Evolutionary conservation across 345 rosid species (phyloP).

Genomic region (Chamaenerion angustifolium): DNA sequence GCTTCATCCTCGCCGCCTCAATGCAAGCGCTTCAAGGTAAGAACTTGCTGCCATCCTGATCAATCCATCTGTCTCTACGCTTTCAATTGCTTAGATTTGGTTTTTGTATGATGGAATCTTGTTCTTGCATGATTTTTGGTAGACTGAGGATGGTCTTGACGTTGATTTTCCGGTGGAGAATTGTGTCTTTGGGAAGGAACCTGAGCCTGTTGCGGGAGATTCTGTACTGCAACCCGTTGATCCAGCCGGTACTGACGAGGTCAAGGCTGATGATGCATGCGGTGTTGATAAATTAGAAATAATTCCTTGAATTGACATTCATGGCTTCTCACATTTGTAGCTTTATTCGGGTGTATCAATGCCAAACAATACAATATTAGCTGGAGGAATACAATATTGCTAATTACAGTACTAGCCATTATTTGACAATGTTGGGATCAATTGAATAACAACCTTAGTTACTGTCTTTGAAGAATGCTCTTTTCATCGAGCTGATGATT

Average conservation of each 20-base stretch:
- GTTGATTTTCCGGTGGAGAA: constrained; percentile 13
- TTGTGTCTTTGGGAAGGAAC: constrained; percentile 25
- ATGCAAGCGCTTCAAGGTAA: constrained; percentile 65
- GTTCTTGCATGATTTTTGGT: no score
- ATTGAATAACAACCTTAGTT: no score
- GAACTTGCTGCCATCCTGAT: constrained; percentile 1
- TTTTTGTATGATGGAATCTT: neutral
- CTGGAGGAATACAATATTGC: no score
- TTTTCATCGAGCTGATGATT: neutral
- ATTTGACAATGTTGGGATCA: no score
- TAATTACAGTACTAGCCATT: no score
- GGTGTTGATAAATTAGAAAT: neutral
- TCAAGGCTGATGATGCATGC: constrained; percentile 37
- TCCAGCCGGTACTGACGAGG: constrained; percentile 34
- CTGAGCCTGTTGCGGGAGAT: constrained; percentile 28
- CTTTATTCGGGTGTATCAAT: no score
- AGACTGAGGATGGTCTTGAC: constrained; percentile 6
- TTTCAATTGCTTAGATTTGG: neutral
- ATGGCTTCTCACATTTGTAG: no score
- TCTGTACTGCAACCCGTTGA: constrained; percentile 29
- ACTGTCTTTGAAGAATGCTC: no score
- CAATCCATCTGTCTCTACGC: neutral
- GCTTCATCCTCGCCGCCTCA: constrained; percentile 29
- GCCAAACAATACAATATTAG: no score
- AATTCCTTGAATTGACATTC: no score